Evolutionary conservation across 2,329 filamentous ascomycete species (phyloP).

Genomic region (Pezicula rhizophila): DNA sequence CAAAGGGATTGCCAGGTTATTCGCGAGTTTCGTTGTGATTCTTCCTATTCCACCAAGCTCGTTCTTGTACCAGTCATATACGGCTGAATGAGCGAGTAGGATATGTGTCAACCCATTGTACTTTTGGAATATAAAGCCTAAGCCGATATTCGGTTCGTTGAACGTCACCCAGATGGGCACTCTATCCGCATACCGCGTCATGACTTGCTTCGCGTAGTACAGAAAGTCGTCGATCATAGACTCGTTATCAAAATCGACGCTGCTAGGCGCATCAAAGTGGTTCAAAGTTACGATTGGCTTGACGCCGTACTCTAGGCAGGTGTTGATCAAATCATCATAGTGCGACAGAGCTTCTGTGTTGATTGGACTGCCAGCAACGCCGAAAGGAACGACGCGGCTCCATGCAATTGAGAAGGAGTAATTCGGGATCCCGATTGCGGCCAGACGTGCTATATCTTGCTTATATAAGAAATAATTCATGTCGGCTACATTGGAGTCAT

Average conservation of each 20-base stretch:
- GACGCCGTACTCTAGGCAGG: constrained; percentile 43
- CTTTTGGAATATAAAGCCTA: too few species aligned
- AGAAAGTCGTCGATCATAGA: constrained; percentile 43
- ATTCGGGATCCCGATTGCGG: constrained; percentile 43
- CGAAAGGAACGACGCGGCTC: constrained; percentile 46
- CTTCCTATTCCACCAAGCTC: constrained; percentile 43
- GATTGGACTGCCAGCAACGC: constrained; percentile 40
- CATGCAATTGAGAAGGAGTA: constrained; percentile 48
- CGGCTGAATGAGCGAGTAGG: constrained; percentile 39
- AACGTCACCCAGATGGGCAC: constrained; percentile 43
- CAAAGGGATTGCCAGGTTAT: constrained; percentile 43
- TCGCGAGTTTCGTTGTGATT: constrained; percentile 36
- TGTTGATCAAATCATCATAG: constrained; percentile 47
- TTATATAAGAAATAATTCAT: constrained; percentile 50
- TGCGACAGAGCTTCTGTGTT: constrained; percentile 44
- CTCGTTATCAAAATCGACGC: constrained; percentile 22
- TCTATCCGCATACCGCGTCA: constrained; percentile 43
- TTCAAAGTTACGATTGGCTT: constrained; percentile 39
- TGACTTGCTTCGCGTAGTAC: constrained; percentile 44
- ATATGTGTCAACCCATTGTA: too few species aligned
- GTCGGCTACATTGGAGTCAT: constrained; percentile 34
- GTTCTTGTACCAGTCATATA: constrained; percentile 47
- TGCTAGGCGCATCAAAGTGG: constrained; percentile 43
- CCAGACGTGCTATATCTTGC: constrained; percentile 46
- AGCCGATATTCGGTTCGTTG: too few species aligned